A percentile compares a stretch with the other conserved stretches of the same genome.
phyloP scores from a whole-genome alignment of 768 basidiomycete genomes.

The Amanita thiersii region DNA sequence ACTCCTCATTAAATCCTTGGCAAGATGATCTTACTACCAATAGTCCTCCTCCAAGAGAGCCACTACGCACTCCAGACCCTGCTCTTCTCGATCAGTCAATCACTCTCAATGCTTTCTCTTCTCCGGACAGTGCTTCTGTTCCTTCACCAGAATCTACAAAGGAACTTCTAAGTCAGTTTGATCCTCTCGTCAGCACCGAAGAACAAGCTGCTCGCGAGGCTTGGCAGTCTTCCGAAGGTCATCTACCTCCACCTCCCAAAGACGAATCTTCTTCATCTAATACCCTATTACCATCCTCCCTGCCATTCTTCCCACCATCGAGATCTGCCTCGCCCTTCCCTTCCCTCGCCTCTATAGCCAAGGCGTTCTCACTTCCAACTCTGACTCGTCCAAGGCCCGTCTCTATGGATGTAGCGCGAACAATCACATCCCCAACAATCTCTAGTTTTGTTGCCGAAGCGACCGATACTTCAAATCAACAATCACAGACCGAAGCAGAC shows the following conservation, averaged over 20 bases:
- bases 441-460: constrained; percentile 44
- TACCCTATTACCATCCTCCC: constrained; percentile 16
- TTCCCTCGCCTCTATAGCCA: constrained; percentile 59
- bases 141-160: constrained; percentile 18
- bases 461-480: constrained; percentile 11
- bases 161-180: constrained; percentile 55
- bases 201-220: constrained; percentile 55
- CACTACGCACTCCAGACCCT: constrained; percentile 33
- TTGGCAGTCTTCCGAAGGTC: constrained; percentile 55
- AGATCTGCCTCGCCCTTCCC: constrained; percentile 42
- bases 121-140: constrained; percentile 12
- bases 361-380: constrained; percentile 49
- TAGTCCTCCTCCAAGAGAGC: constrained; percentile 12
- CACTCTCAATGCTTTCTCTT: constrained; percentile 22
- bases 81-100: constrained; percentile 31
- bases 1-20: constrained; percentile 3
- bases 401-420: constrained; percentile 52
- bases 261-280: constrained; percentile 25
- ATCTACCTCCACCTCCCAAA: constrained; percentile 40
- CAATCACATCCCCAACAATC: constrained; percentile 49
- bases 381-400: constrained; percentile 44
- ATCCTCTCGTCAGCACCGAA: constrained; percentile 52
- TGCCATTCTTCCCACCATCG: constrained; percentile 19
- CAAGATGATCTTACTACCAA: not conserved
- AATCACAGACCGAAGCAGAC: not conserved